Percentiles rank a stretch among this genome's conserved stretches.
phyloP scores from a whole-genome alignment of 768 basidiomycete genomes.

The Hebeloma cylindrosporum region DNA sequence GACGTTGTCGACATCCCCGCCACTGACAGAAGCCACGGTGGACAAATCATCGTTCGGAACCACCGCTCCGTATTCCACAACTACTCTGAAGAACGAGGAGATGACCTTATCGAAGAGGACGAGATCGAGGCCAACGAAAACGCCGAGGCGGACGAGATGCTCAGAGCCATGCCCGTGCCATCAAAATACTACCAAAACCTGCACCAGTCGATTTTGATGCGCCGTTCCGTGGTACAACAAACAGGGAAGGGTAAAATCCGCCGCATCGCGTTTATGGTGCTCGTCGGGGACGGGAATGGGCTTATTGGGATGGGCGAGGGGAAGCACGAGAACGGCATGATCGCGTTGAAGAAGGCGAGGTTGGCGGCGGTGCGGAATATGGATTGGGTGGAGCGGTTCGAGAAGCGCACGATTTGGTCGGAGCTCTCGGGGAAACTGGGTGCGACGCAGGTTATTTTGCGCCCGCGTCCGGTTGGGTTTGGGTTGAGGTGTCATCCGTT shows the following conservation, averaged over 20 bases:
- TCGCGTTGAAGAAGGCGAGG: conserved; percentile 58
- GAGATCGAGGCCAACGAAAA: conserved; percentile 27
- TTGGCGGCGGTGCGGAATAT: conserved; percentile 75
- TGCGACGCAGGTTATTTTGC: conserved; percentile 73
- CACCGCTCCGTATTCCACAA: conserved; percentile 65
- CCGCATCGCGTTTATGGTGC: conserved; percentile 57
- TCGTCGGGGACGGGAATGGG: conserved; percentile 83
- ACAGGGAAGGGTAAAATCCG: conserved; percentile 92
- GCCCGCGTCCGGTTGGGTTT: conserved; percentile 87
- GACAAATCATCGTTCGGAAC: conserved; percentile 69
- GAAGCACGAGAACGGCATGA: conserved; percentile 58
- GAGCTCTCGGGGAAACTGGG: conserved; percentile 86
- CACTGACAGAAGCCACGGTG: conserved; percentile 48
- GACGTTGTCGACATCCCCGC: conserved; percentile 56
- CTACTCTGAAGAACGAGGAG: conserved; percentile 33
- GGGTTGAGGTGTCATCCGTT: conserved; percentile 88
- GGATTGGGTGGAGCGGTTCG: conserved; percentile 94
- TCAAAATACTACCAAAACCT: conserved; percentile 27
- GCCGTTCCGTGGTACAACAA: conserved; percentile 76
- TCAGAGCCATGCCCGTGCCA: conserved; percentile 21
- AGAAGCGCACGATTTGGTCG: conserved; percentile 93
- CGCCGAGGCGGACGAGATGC: conserved; percentile 24
- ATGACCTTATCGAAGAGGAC: conserved; percentile 31
- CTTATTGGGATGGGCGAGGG: conserved; percentile 82
- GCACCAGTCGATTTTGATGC: conserved; percentile 44